Conservation (phyloP, 139 green algal species). For the Tetraselmis striata region DNA sequence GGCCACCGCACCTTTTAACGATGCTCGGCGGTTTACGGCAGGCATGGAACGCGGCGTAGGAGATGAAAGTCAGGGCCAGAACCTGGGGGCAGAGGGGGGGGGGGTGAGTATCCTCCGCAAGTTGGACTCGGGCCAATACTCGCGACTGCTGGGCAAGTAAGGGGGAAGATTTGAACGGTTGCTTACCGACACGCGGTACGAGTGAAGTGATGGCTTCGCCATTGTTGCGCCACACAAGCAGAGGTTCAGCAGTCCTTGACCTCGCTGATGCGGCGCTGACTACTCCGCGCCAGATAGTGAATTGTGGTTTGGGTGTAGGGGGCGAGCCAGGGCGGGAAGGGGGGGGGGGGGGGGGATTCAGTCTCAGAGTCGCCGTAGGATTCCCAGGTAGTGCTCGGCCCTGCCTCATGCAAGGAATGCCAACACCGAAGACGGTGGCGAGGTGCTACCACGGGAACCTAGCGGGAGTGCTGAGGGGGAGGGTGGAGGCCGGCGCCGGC, state of each 20-base stretch:
- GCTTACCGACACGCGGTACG: neutral
- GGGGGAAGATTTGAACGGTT: neutral
- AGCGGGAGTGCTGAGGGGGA: too few relatives aligned
- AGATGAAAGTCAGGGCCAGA: conserved; percentile 85
- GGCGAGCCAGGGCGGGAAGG: too few relatives aligned
- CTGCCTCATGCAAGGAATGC: neutral
- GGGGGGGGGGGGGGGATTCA: too few relatives aligned
- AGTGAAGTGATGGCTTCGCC: neutral
- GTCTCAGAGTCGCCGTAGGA: too few relatives aligned
- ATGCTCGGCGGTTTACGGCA: conserved; percentile 84
- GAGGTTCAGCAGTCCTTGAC: too few relatives aligned
- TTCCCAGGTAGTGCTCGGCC: neutral
- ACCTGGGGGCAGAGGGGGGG: conserved; percentile 43
- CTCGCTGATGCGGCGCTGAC: too few relatives aligned
- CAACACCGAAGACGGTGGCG: neutral
- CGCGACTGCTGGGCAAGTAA: neutral
- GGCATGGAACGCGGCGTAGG: conserved; percentile 86
- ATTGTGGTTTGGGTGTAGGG: too few relatives aligned
- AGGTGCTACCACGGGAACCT: too few relatives aligned
- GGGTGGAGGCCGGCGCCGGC: too few relatives aligned
- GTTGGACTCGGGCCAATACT: neutral
- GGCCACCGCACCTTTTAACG: conserved; percentile 65
- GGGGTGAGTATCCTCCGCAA: neutral
- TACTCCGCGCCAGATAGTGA: too few relatives aligned
- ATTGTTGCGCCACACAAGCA: neutral